These are phyloP conservation scores for Lolium perenne DNA, from an alignment of 176 grass and related monocot species.

Conservation along the genomic window DNA sequence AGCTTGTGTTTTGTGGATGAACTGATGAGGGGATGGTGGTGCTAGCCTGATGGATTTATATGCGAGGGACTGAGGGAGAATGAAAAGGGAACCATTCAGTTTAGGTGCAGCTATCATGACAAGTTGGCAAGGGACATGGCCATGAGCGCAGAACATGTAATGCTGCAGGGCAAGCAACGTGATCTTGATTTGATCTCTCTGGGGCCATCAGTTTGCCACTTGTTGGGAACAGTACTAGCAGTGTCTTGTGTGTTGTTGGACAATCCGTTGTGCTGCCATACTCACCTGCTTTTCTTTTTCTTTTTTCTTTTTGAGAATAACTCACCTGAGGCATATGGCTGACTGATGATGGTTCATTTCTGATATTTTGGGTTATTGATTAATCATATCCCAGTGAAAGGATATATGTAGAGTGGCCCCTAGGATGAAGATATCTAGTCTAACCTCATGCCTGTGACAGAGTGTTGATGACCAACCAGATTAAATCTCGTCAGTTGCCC, in stretches of 20 bases:
- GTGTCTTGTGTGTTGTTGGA: not conserved
- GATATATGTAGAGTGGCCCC: not conserved
- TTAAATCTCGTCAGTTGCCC: not conserved
- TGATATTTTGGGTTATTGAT: not conserved
- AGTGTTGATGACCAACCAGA: not conserved
- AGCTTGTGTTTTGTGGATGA: slow-evolving; percentile 7
- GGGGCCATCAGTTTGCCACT: slow-evolving; percentile 8
- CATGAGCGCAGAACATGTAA: not conserved
- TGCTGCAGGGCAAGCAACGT: not conserved
- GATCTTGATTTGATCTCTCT: slow-evolving; percentile 5
- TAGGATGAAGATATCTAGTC: not conserved
- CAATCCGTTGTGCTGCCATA: not conserved
- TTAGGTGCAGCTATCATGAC: not conserved
- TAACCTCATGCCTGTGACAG: slow-evolving; percentile 4
- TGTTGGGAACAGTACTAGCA: not conserved
- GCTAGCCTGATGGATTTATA: not conserved
- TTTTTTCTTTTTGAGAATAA: no score
- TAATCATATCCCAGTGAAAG: not conserved
- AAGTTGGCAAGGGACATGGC: slow-evolving; percentile 8
- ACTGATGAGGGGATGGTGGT: not conserved
- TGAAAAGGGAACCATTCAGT: not conserved
- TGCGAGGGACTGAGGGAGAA: not conserved
- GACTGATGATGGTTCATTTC: not conserved
- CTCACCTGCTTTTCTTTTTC: no score
- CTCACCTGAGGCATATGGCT: not conserved